A percentile compares a stretch with the other conserved stretches of the same genome.
Conservation (phyloP, 1,139 yeast species). For the Diutina rugosa region DNA sequence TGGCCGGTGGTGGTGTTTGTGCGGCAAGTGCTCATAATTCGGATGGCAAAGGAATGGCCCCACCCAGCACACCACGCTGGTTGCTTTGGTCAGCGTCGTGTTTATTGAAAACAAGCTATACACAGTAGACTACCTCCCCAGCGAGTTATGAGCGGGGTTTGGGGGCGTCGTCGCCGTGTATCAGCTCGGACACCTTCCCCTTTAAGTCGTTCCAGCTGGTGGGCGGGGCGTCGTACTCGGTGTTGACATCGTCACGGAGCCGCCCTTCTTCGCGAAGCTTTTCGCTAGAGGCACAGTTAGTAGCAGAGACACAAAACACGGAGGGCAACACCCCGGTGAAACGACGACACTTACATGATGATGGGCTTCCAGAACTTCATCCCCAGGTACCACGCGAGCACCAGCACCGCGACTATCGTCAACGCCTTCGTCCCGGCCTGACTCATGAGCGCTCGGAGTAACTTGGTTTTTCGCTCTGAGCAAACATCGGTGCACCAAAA, state of each 20-base stretch:
- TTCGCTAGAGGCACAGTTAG: slow-evolving; percentile 27
- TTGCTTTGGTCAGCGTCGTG: not conserved
- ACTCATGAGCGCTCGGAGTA: not conserved
- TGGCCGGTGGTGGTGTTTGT: too few species aligned
- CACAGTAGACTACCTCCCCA: too few species aligned
- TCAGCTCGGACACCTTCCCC: slow-evolving; percentile 11
- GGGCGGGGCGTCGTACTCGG: slow-evolving; percentile 26
- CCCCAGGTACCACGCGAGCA: slow-evolving; percentile 37
- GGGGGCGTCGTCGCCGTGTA: slow-evolving; percentile 5
- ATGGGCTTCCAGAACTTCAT: slow-evolving; percentile 64
- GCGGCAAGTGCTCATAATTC: too few species aligned
- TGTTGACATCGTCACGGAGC: slow-evolving; percentile 46
- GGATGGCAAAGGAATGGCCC: too few species aligned
- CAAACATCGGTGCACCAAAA: not conserved
- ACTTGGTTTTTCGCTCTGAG: not conserved
- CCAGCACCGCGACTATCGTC: slow-evolving; percentile 19
- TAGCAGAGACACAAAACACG: not conserved
- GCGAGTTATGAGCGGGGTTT: not conserved
- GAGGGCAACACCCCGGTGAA: too few species aligned
- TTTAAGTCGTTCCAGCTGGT: slow-evolving; percentile 26
- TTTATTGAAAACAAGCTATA: too few species aligned
- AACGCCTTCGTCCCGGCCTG: slow-evolving; percentile 11
- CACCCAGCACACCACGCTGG: not conserved
- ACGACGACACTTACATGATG: slow-evolving; percentile 36
- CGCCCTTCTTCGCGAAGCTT: slow-evolving; percentile 57